A percentile compares a stretch with the other conserved stretches of the same genome.
Conservation (phyloP, 495 filamentous ascomycete genomes). For the Peziza echinospora region DNA sequence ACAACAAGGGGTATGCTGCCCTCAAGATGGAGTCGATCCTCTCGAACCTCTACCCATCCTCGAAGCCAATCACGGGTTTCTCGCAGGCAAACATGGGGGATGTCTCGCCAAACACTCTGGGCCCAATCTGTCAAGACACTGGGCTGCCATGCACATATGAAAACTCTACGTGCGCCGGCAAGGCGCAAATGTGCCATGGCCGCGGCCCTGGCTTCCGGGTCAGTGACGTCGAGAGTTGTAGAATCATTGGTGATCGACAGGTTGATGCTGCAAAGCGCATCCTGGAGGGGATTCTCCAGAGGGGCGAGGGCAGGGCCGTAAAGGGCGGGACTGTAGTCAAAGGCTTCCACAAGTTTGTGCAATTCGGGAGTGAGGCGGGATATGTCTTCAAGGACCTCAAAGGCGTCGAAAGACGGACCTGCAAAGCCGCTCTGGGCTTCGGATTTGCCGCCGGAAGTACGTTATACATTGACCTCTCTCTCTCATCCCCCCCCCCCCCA, state of each 20-base stretch:
- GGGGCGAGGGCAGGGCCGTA: constrained; percentile 27
- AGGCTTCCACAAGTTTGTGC: constrained; percentile 52
- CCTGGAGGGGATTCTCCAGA: constrained; percentile 24
- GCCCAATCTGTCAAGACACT: constrained; percentile 65
- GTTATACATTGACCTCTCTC: too few species aligned
- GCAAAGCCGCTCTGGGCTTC: constrained; percentile 80
- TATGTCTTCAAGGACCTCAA: constrained; percentile 58
- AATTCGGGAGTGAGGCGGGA: constrained; percentile 22
- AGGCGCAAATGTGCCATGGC: constrained; percentile 58
- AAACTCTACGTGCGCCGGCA: constrained; percentile 61
- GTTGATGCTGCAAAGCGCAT: constrained; percentile 44
- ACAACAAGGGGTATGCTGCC: constrained; percentile 92
- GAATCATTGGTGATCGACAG: constrained; percentile 55
- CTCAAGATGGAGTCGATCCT: constrained; percentile 61
- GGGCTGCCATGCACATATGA: constrained; percentile 46
- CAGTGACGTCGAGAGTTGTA: constrained; percentile 58
- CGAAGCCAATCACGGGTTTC: constrained; percentile 51
- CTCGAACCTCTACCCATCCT: constrained; percentile 29
- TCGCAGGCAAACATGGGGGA: constrained; percentile 90
- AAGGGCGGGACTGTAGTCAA: constrained; percentile 41
- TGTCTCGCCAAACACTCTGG: constrained; percentile 71
- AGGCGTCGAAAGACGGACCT: constrained; percentile 48
- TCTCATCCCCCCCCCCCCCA: too few species aligned
- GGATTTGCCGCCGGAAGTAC: constrained; percentile 89
- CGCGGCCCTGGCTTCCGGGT: constrained; percentile 60